phyloP scores from a whole-genome alignment of 2,329 filamentous ascomycete genomes.

The Alternaria tenuissima region DNA sequence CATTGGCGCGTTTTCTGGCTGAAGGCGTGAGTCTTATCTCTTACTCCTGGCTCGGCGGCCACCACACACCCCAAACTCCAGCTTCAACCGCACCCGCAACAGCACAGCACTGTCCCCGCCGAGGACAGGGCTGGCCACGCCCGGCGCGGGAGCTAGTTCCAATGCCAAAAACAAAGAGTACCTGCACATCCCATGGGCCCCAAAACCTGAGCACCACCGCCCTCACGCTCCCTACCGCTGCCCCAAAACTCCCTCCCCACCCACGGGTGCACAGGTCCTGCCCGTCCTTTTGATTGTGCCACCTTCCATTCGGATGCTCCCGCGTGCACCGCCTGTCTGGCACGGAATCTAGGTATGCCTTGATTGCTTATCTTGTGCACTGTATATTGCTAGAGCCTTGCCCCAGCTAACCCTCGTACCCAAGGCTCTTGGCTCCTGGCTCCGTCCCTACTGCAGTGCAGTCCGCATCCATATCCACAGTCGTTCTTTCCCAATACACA shows the following conservation, averaged over 20 bases:
- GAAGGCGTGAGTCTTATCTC: slow-evolving; percentile 36
- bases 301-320: slow-evolving; percentile 43
- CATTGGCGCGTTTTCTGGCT: slow-evolving; percentile 26
- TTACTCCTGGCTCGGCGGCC: slow-evolving; percentile 32
- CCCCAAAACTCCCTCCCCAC: slow-evolving; percentile 30
- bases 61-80: slow-evolving; percentile 27
- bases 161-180: slow-evolving; percentile 44
- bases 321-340: slow-evolving; percentile 35
- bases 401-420: slow-evolving; percentile 33
- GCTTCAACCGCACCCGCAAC: slow-evolving; percentile 24
- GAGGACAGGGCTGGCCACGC: slow-evolving; percentile 39
- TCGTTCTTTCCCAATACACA: slow-evolving; percentile 9
- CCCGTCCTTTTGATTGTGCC: slow-evolving; percentile 35
- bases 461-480: slow-evolving; percentile 4
- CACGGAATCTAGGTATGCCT: slow-evolving; percentile 32
- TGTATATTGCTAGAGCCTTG: slow-evolving; percentile 39
- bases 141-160: slow-evolving; percentile 47
- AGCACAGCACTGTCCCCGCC: slow-evolving; percentile 21
- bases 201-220: slow-evolving; percentile 17
- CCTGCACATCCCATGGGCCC: slow-evolving; percentile 41
- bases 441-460: slow-evolving; percentile 9
- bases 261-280: slow-evolving; percentile 34
- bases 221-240: slow-evolving; percentile 14
- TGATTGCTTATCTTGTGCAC: slow-evolving; percentile 47
- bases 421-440: slow-evolving; percentile 20